Conservation (phyloP, 441 rosid genomes). For the Mallotus japonicus region DNA sequence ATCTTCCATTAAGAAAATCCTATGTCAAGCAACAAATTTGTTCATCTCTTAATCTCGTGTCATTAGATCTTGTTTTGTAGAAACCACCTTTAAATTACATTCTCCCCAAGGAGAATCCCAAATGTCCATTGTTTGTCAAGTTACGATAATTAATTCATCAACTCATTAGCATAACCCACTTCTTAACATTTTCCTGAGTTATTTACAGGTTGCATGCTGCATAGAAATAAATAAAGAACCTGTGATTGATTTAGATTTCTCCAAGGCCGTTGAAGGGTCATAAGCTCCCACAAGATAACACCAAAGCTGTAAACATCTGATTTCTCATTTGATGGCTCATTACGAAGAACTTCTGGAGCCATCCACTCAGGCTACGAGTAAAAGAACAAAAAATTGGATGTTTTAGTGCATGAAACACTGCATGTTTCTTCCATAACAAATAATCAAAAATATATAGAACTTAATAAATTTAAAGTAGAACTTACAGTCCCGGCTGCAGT, state of each 20-base stretch:
- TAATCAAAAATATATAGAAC: constrained; percentile 4
- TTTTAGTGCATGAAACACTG: constrained; percentile 5
- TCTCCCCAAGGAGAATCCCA: not conserved
- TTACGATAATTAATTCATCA: not conserved
- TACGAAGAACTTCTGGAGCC: constrained; percentile 97
- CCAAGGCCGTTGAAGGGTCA: constrained; percentile 93
- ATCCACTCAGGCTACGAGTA: constrained; percentile 95
- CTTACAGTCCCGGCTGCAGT: constrained; percentile 99
- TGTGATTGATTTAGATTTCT: constrained; percentile 76
- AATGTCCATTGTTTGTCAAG: not conserved
- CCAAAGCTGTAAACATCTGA: constrained; percentile 96
- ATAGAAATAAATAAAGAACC: constrained; percentile 40
- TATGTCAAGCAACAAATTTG: too few relatives aligned
- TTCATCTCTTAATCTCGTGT: too few relatives aligned
- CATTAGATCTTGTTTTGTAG: not conserved
- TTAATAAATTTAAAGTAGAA: constrained; percentile 23
- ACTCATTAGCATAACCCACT: not conserved
- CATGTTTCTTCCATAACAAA: not conserved
- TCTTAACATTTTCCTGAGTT: not conserved
- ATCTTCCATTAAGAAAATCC: too few relatives aligned
- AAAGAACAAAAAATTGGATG: constrained; percentile 22
- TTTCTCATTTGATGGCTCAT: constrained; percentile 86
- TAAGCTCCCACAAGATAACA: constrained; percentile 91
- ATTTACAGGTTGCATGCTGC: not conserved
- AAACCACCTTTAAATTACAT: not conserved